Base-by-base conservation (phyloP, 768 basidiomycete species). In the Cystobasidium onofrii region DNA sequence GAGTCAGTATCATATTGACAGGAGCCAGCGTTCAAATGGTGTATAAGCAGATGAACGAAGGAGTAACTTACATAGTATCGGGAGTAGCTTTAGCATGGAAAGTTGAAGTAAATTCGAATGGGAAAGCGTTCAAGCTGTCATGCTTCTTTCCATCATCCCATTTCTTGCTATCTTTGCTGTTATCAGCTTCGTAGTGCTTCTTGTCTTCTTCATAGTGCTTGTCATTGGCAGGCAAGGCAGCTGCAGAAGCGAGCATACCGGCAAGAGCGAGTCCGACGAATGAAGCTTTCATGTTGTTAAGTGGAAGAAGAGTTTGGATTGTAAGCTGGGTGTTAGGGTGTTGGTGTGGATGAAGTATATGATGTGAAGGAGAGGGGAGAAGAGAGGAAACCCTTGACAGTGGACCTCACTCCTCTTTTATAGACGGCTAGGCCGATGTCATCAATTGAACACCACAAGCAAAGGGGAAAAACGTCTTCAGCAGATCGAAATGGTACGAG, bases 31-130 rank as follows among this genome's bases (percentile, higher is more conserved):
- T n/a, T n/a, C n/a, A n/a, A n/a, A n/a, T n/a, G n/a, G n/a, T n/a
- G n/a, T n/a, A n/a, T n/a, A n/a, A 18, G 52, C 4, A 39, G 36
- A 20, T 6, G 44, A 44, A 34, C 34, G 10, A 50, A 17, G 41
- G 13, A 18, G 39, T 18, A 6, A 55, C 66, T 29, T 25, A 71
- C 69, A 71, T 71, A 15, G 33, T 55, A 31, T 71, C 69, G 39
- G 69, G 54, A 2, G 31, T 60, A 44, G 69, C 69, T 12, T 57
- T 33, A 15, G 69, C 69, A 43, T 71, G 69, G 29, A 41, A 60
- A 34, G 69, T 71, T 2, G 54, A 57, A n/a, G 54, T 71, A 36
- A 71, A 71, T 12, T 71, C 15, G 54, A 71, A 71, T 9, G 69
- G 69, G 69, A 71, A 71, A 29, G 52, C 10, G 13, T 36, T 60